phyloP scores from a whole-genome alignment of 2,329 filamentous ascomycete species.

The Phaeosphaeria sp. region DNA sequence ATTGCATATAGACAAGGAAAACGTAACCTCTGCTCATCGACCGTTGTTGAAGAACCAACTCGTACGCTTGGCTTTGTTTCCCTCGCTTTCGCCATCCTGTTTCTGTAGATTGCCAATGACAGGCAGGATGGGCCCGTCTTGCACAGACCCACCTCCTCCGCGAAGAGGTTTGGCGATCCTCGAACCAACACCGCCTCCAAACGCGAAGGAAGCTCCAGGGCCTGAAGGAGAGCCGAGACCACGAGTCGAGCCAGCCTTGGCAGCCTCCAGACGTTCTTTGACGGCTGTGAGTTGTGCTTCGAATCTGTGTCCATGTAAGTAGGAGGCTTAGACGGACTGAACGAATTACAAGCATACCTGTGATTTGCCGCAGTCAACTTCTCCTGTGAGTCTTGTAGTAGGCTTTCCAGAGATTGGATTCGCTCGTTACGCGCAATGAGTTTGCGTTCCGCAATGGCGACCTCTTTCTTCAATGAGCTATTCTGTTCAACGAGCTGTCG shows the following conservation, averaged over 20 bases:
- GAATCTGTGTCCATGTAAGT: slow-evolving; percentile 67
- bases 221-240: slow-evolving; percentile 71
- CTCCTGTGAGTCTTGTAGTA: slow-evolving; percentile 97
- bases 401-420: slow-evolving; percentile 88
- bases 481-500: slow-evolving; percentile 98
- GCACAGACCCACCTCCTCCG: slow-evolving; percentile 54
- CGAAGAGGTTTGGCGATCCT: slow-evolving; percentile 71
- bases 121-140: slow-evolving; percentile 48
- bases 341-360: slow-evolving; percentile 68
- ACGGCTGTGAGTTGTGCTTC: slow-evolving; percentile 95
- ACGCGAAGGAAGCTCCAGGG: slow-evolving; percentile 68
- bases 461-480: slow-evolving; percentile 91
- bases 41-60: slow-evolving; percentile 76
- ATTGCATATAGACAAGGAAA: not conserved
- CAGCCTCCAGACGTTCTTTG: slow-evolving; percentile 95
- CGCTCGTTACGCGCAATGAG: slow-evolving; percentile 95
- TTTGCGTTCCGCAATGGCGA: slow-evolving; percentile 97
- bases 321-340: not conserved
- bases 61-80: slow-evolving; percentile 68
- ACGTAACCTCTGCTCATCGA: not conserved
- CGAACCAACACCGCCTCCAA: slow-evolving; percentile 58
- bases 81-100: slow-evolving; percentile 59
- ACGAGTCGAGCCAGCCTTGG: slow-evolving; percentile 88
- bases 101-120: slow-evolving; percentile 54
- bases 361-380: slow-evolving; percentile 97